phyloP scores from a whole-genome alignment of 129 eudicot species.

The Tagetes erecta region DNA sequence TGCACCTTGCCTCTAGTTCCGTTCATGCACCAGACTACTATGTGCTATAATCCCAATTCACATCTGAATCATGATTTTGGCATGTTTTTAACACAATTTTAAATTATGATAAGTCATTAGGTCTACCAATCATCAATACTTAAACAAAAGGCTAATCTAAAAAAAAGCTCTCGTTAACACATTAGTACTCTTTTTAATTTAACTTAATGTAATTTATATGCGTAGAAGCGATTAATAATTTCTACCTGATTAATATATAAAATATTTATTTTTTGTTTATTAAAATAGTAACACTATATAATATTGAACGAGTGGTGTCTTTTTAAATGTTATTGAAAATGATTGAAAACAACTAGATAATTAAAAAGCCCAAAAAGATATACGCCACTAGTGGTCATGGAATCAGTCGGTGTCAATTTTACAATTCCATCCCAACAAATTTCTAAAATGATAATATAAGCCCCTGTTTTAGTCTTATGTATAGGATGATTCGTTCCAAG shows the following conservation, averaged over 20 bases:
- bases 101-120: no score
- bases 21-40: no score
- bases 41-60: no score
- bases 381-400: slow-evolving; percentile 12
- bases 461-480: neutral
- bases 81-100: no score
- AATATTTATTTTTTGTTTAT: neutral
- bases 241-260: no score
- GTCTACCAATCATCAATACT: no score
- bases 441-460: neutral
- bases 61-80: no score
- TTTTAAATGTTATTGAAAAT: neutral
- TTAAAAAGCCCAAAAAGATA: slow-evolving; percentile 6
- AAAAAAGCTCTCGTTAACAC: no score
- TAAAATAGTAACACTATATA: neutral
- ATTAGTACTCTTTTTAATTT: no score
- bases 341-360: slow-evolving; percentile 28
- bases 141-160: no score
- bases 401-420: slow-evolving; percentile 21
- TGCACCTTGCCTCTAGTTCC: no score
- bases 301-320: neutral
- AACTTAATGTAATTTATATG: neutral
- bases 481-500: neutral
- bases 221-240: neutral
- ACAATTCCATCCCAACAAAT: slow-evolving; percentile 3